Evolutionary conservation across 2,329 filamentous ascomycete species (phyloP).

Genomic region (Aspergillus felis): DNA sequence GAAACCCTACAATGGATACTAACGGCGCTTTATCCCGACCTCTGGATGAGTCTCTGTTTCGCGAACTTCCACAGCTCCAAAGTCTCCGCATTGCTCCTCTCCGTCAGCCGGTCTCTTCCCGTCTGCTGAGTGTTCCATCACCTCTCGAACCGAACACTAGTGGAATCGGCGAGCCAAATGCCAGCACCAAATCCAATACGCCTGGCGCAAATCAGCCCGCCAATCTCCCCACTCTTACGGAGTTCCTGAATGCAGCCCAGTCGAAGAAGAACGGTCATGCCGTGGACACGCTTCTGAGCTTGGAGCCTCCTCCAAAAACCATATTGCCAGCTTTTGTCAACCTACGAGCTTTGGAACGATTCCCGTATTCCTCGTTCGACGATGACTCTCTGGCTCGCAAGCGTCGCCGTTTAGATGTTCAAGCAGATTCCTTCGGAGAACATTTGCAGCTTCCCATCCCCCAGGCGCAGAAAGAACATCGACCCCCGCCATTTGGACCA

Average conservation of each 20-base stretch:
- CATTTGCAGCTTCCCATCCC: conserved; percentile 47
- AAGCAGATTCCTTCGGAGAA: conserved; percentile 40
- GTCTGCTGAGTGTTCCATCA: conserved; percentile 38
- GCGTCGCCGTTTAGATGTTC: conserved; percentile 40
- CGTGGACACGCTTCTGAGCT: conserved; percentile 26
- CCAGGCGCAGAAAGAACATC: conserved; percentile 43
- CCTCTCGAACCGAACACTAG: conserved; percentile 45
- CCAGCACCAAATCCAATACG: conserved; percentile 23
- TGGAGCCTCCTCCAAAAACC: conserved; percentile 38
- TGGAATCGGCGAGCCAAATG: conserved; percentile 28
- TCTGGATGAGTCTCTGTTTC: conserved; percentile 41
- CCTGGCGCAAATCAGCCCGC: conserved; percentile 29
- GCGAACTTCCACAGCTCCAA: conserved; percentile 40
- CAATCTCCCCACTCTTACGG: conserved; percentile 33
- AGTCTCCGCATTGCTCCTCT: conserved; percentile 46
- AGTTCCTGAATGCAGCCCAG: conserved; percentile 34
- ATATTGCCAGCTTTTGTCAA: conserved; percentile 47
- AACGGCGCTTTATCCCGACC: conserved; percentile 27
- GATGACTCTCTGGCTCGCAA: conserved; percentile 38
- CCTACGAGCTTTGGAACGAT: conserved; percentile 44
- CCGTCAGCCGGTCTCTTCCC: conserved; percentile 43
- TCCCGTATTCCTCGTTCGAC: conserved; percentile 40
- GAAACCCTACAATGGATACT: conserved; percentile 27
- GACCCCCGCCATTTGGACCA: conserved; percentile 42
- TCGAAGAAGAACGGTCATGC: conserved; percentile 34